Base-by-base conservation (phyloP, 805 yeast species). In the Saturnispora besseyi region DNA sequence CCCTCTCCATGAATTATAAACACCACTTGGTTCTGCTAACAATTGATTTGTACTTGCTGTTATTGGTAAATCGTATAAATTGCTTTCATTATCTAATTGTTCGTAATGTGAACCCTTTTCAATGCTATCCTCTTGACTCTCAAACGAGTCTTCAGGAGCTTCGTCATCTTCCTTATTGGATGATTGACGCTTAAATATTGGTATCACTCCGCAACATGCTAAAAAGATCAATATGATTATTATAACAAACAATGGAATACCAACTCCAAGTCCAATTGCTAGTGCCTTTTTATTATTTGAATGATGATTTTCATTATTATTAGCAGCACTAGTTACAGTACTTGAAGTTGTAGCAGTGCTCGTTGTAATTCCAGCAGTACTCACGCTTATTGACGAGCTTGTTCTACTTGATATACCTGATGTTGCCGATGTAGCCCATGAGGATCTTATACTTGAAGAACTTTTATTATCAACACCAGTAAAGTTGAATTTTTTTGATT, bases 201-300 rank as follows among this genome's bases (percentile, higher is more conserved):
- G 46, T 10, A 41, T 26, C 2, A 45, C 48, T 70, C 76, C 74
- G 58, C 80, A 80, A 59, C 87, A 78, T 57, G 76, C 71, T 53
- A 83, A 68, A 5, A 87, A 45, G 2, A 82, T 31, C 1, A 76
- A 46, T 0, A 70, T 71, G 0, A 78, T 74, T 2, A 79, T 56
- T 8, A 81, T 57, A 0, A 85, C 57, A 2, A 75, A 74, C 0
- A 76, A 61, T 1, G 96, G 96, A 44, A 93, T 74, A 2, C 84
- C 87, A n/a, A 86, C 90, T 49, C 96, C 97, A 52, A 90, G 75
- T 1, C 90, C 96, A 61, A 91, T 85, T 0, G 96, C 96, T n/a
- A 87, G 70, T 2, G 77, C 76, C 55, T 77, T 82, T 41, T 49
- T 45, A 30, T 26, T 46, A 32, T 46, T 43, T 2, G 67, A 51